phyloP scores from a whole-genome alignment of 139 green algal species.

The Closterium sp. region DNA sequence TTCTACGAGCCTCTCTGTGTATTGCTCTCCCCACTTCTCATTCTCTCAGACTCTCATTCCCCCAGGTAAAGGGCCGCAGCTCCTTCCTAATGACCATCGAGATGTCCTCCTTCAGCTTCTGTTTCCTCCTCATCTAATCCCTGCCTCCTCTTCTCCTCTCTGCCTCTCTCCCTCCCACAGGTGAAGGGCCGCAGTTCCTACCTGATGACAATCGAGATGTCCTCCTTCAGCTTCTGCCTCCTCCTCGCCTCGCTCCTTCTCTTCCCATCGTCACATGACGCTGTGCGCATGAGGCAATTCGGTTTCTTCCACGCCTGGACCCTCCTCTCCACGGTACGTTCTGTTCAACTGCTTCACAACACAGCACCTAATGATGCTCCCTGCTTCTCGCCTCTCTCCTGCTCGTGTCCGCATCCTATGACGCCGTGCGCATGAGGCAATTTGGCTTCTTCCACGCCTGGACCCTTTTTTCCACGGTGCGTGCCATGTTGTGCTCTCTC shows the following conservation, averaged over 20 bases:
- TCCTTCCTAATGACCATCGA: too few species aligned
- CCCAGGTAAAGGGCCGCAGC: too few species aligned
- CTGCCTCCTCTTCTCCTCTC: too few species aligned
- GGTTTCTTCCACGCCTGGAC: slow-evolving; percentile 47
- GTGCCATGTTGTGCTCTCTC: too few species aligned
- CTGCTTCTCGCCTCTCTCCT: slow-evolving; percentile 29
- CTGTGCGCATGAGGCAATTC: neutral
- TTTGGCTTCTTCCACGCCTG: slow-evolving; percentile 44
- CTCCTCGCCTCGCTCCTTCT: slow-evolving; percentile 17
- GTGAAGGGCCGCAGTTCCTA: slow-evolving; percentile 37
- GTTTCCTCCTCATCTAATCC: too few species aligned
- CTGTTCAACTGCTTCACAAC: neutral
- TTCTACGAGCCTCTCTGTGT: too few species aligned
- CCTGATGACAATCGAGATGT: slow-evolving; percentile 50
- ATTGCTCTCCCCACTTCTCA: too few species aligned
- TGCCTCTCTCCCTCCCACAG: neutral
- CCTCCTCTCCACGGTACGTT: neutral
- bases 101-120: neutral
- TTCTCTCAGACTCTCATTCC: too few species aligned
- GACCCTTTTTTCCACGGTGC: neutral
- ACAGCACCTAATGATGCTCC: neutral
- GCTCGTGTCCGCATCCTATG: neutral
- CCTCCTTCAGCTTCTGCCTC: slow-evolving; percentile 3
- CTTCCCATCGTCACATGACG: neutral
- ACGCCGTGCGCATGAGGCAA: slow-evolving; percentile 10